A percentile compares a stretch with the other conserved stretches of the same genome.
phyloP scores from a whole-genome alignment of 148 eudicot genomes.

The Salicornia ramosissima region DNA sequence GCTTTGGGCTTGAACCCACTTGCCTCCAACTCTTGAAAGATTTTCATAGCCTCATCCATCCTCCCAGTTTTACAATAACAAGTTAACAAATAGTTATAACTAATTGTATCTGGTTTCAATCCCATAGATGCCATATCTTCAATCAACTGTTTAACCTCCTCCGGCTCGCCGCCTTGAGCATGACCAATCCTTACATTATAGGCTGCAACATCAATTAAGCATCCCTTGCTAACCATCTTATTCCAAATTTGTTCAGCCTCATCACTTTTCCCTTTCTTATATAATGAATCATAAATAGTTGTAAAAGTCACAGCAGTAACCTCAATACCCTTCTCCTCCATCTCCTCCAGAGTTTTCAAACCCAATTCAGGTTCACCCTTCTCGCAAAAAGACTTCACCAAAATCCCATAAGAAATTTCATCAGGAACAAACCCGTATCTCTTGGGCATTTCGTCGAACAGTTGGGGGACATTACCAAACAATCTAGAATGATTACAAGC shows the following conservation, averaged over 20 bases:
- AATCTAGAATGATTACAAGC: constrained; percentile 41
- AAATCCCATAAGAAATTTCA: constrained; percentile 54
- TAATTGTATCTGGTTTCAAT: constrained; percentile 60
- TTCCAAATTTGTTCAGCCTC: constrained; percentile 64
- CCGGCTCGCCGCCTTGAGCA: constrained; percentile 41
- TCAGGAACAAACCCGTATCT: constrained; percentile 46
- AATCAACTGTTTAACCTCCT: constrained; percentile 53
- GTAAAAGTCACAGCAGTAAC: constrained; percentile 47
- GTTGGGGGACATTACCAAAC: constrained; percentile 43
- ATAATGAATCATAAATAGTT: constrained; percentile 45
- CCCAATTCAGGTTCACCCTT: constrained; percentile 49
- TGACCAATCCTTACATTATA: constrained; percentile 65
- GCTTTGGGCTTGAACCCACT: constrained; percentile 60
- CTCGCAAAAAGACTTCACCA: constrained; percentile 62
- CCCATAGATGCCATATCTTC: constrained; percentile 52
- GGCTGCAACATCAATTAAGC: constrained; percentile 47
- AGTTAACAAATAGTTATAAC: constrained; percentile 64
- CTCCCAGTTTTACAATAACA: constrained; percentile 56
- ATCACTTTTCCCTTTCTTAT: constrained; percentile 42
- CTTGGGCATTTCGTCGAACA: constrained; percentile 68
- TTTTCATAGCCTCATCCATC: constrained; percentile 69
- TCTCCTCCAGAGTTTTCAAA: constrained; percentile 38
- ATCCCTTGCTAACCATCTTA: constrained; percentile 63
- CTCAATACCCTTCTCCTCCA: constrained; percentile 62
- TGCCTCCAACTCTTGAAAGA: constrained; percentile 42